A percentile compares a stretch with the other conserved stretches of the same genome.
Conservation (phyloP, 2,329 filamentous ascomycete genomes). For the Apiospora saccharicola region DNA sequence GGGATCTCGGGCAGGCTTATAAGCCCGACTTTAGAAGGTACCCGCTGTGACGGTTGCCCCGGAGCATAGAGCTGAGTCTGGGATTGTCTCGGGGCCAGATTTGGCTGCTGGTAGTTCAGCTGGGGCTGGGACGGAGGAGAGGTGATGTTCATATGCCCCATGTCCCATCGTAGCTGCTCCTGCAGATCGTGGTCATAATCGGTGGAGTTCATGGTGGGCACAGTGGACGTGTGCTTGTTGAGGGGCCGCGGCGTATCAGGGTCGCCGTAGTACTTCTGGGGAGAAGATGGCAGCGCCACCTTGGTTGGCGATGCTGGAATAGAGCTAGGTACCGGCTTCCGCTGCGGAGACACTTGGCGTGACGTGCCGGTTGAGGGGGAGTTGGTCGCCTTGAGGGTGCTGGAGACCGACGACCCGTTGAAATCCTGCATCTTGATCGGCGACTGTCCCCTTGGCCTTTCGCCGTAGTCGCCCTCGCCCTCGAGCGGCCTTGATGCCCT, state of each 20-base stretch:
- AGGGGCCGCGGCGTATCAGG: constrained; percentile 56
- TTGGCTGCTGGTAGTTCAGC: constrained; percentile 32
- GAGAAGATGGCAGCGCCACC: constrained; percentile 66
- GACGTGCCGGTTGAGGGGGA: constrained; percentile 55
- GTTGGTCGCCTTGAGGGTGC: constrained; percentile 62
- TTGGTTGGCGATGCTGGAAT: constrained; percentile 62
- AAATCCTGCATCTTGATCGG: constrained; percentile 61
- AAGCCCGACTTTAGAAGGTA: constrained; percentile 47
- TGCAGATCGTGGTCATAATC: constrained; percentile 65
- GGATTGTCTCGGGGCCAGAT: constrained; percentile 33
- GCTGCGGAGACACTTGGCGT: constrained; percentile 67
- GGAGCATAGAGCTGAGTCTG: constrained; percentile 38
- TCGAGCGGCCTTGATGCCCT: constrained; percentile 65
- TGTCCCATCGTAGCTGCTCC: constrained; percentile 69
- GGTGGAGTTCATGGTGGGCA: constrained; percentile 57
- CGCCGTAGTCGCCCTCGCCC: constrained; percentile 59
- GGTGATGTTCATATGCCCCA: constrained; percentile 62
- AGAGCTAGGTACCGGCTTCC: constrained; percentile 56
- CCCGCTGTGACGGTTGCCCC: constrained; percentile 39
- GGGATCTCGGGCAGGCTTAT: constrained; percentile 63
- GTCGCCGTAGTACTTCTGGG: constrained; percentile 53
- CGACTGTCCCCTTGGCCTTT: constrained; percentile 57
- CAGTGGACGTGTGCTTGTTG: constrained; percentile 55
- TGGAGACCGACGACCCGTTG: constrained; percentile 51
- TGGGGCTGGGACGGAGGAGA: constrained; percentile 34